phyloP scores from a whole-genome alignment of 805 yeast genomes.

The Starmerella bombicola region DNA sequence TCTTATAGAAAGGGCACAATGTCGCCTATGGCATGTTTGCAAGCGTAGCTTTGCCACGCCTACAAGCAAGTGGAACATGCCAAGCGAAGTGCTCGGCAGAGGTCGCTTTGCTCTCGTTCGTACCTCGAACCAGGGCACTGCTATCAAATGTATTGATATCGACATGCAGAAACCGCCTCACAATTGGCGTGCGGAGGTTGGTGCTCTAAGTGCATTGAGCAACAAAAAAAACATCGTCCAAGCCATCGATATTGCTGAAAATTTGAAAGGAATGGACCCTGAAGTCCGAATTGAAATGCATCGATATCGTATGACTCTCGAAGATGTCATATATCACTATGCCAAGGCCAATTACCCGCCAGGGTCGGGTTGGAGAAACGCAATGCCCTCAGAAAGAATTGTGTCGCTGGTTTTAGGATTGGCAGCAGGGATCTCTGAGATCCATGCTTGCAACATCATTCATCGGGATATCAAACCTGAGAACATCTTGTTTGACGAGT shows the following conservation, averaged over 20 bases:
- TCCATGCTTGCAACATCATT: constrained; percentile 28
- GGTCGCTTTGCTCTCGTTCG: no score
- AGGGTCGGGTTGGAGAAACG: constrained; percentile 27
- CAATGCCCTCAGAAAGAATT: constrained; percentile 31
- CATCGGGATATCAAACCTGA: constrained; percentile 51
- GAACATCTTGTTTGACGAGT: constrained; percentile 46
- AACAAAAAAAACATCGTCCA: constrained; percentile 18
- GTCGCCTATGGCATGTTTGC: no score
- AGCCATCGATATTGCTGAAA: constrained; percentile 23
- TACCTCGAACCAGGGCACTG: no score
- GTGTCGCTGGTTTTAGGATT: constrained; percentile 17
- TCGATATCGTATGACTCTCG: constrained; percentile 30
- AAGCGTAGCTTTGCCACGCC: no score
- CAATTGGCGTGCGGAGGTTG: constrained; percentile 36
- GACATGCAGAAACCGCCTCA: constrained; percentile 47
- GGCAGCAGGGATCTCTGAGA: constrained; percentile 21
- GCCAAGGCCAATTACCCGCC: constrained; percentile 30
- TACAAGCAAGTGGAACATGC: no score
- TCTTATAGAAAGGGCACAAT: no score
- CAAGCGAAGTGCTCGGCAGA: no score
- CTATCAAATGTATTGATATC: constrained; percentile 38
- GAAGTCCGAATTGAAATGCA: constrained; percentile 33
- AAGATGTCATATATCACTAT: constrained; percentile 27
- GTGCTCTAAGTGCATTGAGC: constrained; percentile 27
- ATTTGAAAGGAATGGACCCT: constrained; percentile 17